Base-by-base conservation (phyloP, 2,329 filamentous ascomycete genomes). In the Microsporum canis region DNA sequence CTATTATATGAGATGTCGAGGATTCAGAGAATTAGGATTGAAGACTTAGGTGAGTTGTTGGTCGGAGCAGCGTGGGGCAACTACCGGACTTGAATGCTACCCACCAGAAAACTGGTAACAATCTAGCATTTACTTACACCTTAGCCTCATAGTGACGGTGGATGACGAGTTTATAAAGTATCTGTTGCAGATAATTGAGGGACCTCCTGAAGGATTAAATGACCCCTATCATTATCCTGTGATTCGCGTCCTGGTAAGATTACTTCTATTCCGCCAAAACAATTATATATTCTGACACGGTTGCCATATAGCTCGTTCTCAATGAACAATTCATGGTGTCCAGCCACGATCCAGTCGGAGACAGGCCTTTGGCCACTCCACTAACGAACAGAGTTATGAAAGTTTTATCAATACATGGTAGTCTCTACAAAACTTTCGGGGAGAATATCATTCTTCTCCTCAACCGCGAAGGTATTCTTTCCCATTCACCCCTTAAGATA, bases 251-350 rank as follows among this genome's bases (percentile, higher is more conserved):
- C 74, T 99, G 76, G 91, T 95, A 76, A 72, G 86, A 78, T 5
- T 36, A 3, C 5, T 59, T 69, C 12, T 39, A 60, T 61, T 62
- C 17, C 57, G 47, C 17, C 10, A 57, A 95, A 89, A 83, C 12
- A 12, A 8, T 17, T 27, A 17, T 59, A 31, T 14, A 60, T 63
- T 56, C 66, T 70, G 59, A 70, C 63, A 62, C 23, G 27, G 6
- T 61, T 61, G 62, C n/a, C 57, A 49, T 33, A 14, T 58, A 95
- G 89, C 83, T 99, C 68, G 91, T 97, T 33, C 77, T 99, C 65
- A 99, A 99, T 74, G 94, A 99, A 74, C 94, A 99, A 75, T 99
- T 96, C 75, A 95, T 99, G 88, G 86, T 97, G 60, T 82, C 81
- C 31, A 78, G 82, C 79, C 67, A 88, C 81, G 63, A 82, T 79